phyloP scores from a whole-genome alignment of 345 rosid genomes.

The Linum usitatissimum region DNA sequence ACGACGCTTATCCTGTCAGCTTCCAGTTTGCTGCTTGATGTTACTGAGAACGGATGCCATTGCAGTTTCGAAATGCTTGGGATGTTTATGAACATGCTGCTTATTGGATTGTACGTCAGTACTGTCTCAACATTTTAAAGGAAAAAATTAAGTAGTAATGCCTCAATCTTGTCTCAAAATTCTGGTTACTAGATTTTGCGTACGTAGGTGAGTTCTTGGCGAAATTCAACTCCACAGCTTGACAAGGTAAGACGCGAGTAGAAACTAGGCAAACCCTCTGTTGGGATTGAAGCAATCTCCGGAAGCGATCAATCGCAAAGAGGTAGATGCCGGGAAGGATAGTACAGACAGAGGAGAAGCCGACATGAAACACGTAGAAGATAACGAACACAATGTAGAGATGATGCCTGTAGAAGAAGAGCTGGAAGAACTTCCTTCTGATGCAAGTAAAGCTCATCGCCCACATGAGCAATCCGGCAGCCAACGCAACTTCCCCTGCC shows the following conservation, averaged over 20 bases:
- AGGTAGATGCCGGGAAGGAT: conserved; percentile 22
- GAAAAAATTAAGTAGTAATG: neutral
- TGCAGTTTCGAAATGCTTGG: conserved; percentile 21
- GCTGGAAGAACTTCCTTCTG: conserved; percentile 19
- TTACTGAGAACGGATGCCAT: conserved; percentile 24
- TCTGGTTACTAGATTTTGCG: neutral
- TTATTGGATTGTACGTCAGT: conserved; percentile 12
- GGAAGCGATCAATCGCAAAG: conserved; percentile 15
- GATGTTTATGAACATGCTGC: conserved; percentile 16
- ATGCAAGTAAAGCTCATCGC: conserved; percentile 7
- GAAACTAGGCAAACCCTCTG: conserved; percentile 14
- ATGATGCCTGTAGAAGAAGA: conserved; percentile 18
- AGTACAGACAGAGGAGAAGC: conserved; percentile 11
- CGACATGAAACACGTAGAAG: conserved; percentile 21
- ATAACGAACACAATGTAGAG: conserved; percentile 18
- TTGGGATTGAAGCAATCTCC: conserved; percentile 20
- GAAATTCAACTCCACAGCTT: conserved; percentile 18
- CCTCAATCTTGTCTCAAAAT: neutral
- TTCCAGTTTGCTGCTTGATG: conserved; percentile 19
- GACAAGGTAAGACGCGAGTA: conserved; percentile 14
- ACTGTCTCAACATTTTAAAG: conserved; percentile 7
- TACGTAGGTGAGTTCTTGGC: conserved; percentile 14
- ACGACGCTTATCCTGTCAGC: conserved; percentile 15
- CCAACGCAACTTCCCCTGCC: conserved; percentile 20
- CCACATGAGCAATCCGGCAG: conserved; percentile 20